Percentiles rank a stretch among this genome's conserved stretches.
These are phyloP conservation scores for Aureobasidium sp. DNA, from an alignment of 2,329 filamentous ascomycete genomes.

Conservation along the genomic window DNA sequence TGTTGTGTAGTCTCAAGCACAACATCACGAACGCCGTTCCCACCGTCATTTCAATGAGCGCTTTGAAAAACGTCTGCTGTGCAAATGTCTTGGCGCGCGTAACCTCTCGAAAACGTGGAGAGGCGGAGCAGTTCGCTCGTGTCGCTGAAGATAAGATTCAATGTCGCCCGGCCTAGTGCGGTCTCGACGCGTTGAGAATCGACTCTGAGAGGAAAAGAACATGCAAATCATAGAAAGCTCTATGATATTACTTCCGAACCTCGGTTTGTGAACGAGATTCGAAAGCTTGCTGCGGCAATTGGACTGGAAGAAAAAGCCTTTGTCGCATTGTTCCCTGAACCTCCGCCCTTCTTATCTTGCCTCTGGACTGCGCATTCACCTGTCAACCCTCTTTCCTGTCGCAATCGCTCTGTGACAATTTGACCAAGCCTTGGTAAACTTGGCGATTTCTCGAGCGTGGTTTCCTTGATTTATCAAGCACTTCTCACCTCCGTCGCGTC, in stretches of 20 bases:
- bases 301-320: background rate
- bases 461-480: background rate
- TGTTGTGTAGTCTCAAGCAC: no score
- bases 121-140: conserved; percentile 4
- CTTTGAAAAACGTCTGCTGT: background rate
- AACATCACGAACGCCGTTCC: background rate
- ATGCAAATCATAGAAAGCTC: background rate
- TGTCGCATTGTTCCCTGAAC: background rate
- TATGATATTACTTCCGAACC: background rate
- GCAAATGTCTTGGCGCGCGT: background rate
- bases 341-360: background rate
- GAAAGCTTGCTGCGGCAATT: conserved; percentile 6
- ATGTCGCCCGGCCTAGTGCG: background rate
- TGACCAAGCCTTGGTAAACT: conserved; percentile 9
- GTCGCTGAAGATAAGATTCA: background rate
- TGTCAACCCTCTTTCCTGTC: background rate
- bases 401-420: background rate
- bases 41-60: background rate
- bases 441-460: background rate
- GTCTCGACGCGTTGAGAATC: background rate
- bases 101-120: background rate
- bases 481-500: background rate
- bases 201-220: background rate
- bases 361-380: background rate
- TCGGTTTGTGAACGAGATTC: background rate